These are phyloP conservation scores for Candida corydali DNA, from an alignment of 805 yeast genomes.

Conservation along the genomic window DNA sequence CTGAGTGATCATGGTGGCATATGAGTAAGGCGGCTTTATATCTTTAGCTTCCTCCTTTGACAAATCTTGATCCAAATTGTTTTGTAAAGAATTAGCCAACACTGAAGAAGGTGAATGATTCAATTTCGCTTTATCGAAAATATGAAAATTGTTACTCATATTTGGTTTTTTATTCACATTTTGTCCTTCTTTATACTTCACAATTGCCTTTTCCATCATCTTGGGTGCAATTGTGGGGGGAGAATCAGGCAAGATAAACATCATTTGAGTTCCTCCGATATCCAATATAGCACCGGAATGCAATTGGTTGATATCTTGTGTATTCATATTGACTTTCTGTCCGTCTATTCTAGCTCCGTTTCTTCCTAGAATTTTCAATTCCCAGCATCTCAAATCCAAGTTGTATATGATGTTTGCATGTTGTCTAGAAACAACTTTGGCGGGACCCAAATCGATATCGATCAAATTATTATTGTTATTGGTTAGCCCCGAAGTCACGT, in stretches of 20 bases:
- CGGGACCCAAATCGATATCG: constrained; percentile 93
- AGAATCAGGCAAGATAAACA: constrained; percentile 93
- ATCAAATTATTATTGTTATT: constrained; percentile 22
- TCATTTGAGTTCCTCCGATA: constrained; percentile 97
- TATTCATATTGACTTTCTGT: constrained; percentile 47
- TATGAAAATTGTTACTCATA: constrained; percentile 46
- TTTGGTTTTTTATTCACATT: constrained; percentile 7
- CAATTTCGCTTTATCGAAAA: constrained; percentile 40
- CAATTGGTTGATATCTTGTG: constrained; percentile 50
- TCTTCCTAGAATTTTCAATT: constrained; percentile 75
- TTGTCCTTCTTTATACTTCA: constrained; percentile 22
- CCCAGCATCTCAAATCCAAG: constrained; percentile 76
- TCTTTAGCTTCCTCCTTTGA: constrained; percentile 89
- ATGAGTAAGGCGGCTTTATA: constrained; percentile 93
- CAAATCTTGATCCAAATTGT: constrained; percentile 55
- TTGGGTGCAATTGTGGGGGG: constrained; percentile 61
- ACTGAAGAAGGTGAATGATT: constrained; percentile 35
- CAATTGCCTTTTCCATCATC: constrained; percentile 36
- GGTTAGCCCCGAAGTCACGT: constrained; percentile 10
- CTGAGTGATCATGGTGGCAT: constrained; percentile 98
- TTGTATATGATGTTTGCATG: constrained; percentile 86
- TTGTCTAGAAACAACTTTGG: constrained; percentile 90
- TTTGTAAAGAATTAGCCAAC: constrained; percentile 41
- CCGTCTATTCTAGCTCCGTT: constrained; percentile 93
- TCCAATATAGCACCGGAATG: constrained; percentile 89